Base-by-base conservation (phyloP, 805 yeast genomes). In the Nakazawaea laoshanensis region DNA sequence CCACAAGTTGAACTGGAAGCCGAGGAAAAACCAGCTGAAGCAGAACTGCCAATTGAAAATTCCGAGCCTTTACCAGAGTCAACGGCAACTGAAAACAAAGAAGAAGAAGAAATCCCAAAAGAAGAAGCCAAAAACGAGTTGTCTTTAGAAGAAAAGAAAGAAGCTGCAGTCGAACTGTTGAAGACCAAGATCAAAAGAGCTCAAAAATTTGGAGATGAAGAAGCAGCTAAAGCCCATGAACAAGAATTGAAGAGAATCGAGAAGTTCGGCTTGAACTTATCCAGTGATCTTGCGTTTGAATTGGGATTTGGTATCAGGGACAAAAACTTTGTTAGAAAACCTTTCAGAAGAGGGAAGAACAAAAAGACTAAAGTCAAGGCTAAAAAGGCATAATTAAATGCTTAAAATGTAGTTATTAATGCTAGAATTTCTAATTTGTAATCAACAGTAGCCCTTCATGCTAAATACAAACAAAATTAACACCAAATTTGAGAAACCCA, bases 191-290 rank as follows among this genome's bases (percentile, higher is more conserved):
- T 86, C 36, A 63, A 62, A 31, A 70, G 96, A 47, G 81, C 87
- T 12, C 72, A 73, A 49, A 83, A 84, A 53, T 88, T 87, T 46
- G 92, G 89, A 15, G 70, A 66, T 40, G 86, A 77, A 33, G 49
- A 38, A 16, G 51, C 47, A 19, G 59, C 58, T 14, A 68, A 71
- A 17, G 63, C 63, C 24, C 71, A 81, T 30, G 73, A 73, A 48
- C 74, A 71, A 40, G 77, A 73, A 40, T 60, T 86, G 45, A 65
- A 65, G 23, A 73, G 95, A 50, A 74, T 87, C 42, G 78, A 79
- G 52, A 86, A 84, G 61, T 88, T 86, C 50, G 97, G 96, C 19
- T 72, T 85, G 31, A 80, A 77, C 40, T 52, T 65, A 22, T 76
- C 76, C 37, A 74, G 82, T 25, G 69, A 77, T 7, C 55, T 81